These are phyloP conservation scores for Macrophomina phaseolina DNA, from an alignment of 2,329 filamentous ascomycete genomes.

Conservation along the genomic window DNA sequence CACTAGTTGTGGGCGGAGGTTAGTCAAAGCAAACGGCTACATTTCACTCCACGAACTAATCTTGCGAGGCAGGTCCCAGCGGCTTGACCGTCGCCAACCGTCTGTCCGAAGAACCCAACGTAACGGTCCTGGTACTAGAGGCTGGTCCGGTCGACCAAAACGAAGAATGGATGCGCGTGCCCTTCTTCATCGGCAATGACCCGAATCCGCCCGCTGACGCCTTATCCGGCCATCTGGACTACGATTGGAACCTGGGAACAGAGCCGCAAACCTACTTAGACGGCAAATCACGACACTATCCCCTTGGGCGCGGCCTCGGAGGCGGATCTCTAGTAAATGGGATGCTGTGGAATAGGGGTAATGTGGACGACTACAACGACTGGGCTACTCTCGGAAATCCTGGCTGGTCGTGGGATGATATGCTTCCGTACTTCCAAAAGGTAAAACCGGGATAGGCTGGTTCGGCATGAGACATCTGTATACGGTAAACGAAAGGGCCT, in stretches of 20 bases:
- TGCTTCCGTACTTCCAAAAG: conserved; percentile 41
- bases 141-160: conserved; percentile 37
- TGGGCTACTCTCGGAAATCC: conserved; percentile 29
- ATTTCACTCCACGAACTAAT: not conserved
- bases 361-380: conserved; percentile 28
- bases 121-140: conserved; percentile 38
- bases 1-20: conserved; percentile 21
- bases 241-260: conserved; percentile 41
- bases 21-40: not conserved
- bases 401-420: conserved; percentile 39
- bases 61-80: not conserved
- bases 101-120: conserved; percentile 36
- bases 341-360: conserved; percentile 23
- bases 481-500: not conserved
- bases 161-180: conserved; percentile 30
- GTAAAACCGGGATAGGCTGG: conserved; percentile 14
- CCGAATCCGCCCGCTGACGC: conserved; percentile 35
- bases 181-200: conserved; percentile 20
- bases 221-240: conserved; percentile 36
- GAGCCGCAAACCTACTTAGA: conserved; percentile 34
- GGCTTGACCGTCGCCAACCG: conserved; percentile 35
- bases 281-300: conserved; percentile 6
- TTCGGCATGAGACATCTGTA: too few relatives aligned
- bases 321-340: conserved; percentile 31
- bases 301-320: conserved; percentile 29